Evolutionary conservation across 2,329 filamentous ascomycete species (phyloP).

Genomic region (Apiospora rasikravindrae): DNA sequence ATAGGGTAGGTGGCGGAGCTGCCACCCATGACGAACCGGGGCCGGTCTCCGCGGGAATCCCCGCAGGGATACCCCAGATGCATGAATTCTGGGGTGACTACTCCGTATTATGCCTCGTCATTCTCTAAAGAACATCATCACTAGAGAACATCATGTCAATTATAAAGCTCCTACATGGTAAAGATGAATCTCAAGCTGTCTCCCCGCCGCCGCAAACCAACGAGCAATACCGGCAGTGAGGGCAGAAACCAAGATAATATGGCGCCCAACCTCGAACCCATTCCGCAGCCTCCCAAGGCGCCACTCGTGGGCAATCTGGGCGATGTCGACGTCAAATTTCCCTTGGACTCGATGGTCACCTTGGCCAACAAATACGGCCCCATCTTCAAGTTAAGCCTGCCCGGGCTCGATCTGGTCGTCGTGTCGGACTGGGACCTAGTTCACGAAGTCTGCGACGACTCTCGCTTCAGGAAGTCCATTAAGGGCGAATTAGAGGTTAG

Average conservation of each 20-base stretch:
- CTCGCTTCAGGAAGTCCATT: slow-evolving; percentile 51
- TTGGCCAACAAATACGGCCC: slow-evolving; percentile 10
- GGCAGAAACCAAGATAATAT: background rate
- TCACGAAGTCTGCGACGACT: slow-evolving; percentile 54
- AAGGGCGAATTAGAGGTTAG: slow-evolving; percentile 37
- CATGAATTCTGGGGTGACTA: background rate
- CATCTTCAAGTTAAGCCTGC: slow-evolving; percentile 16
- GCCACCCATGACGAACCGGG: background rate
- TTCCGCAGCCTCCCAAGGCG: background rate
- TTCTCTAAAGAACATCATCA: background rate
- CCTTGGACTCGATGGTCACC: background rate
- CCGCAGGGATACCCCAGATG: background rate
- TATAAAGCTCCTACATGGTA: background rate
- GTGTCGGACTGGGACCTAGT: slow-evolving; percentile 49
- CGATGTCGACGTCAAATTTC: background rate
- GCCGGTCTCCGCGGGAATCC: background rate
- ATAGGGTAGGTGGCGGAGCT: background rate
- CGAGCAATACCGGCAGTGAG: background rate
- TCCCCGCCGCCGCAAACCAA: background rate
- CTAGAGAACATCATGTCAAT: background rate
- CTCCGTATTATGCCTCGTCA: background rate
- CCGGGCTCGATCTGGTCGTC: slow-evolving; percentile 40
- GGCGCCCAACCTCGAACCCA: background rate
- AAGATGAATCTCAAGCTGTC: background rate
- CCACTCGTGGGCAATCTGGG: background rate